These are phyloP conservation scores for Aspergillus wentii DNA, from an alignment of 495 filamentous ascomycete species.

Conservation along the genomic window DNA sequence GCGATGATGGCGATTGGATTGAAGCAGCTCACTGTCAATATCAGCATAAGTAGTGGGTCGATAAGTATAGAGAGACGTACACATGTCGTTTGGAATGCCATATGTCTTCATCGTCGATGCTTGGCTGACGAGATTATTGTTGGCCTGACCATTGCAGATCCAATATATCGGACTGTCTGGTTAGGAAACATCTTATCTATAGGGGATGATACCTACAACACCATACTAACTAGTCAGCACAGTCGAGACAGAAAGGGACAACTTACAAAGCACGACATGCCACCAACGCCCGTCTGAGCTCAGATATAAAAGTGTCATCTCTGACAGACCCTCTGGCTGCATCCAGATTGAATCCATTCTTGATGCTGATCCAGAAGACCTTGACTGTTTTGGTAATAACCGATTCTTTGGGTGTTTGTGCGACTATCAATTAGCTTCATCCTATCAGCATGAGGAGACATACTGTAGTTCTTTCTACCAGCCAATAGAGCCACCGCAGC, in stretches of 20 bases:
- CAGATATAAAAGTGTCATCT: conserved; percentile 60
- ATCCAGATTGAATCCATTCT: conserved; percentile 12
- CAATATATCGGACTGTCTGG: conserved; percentile 50
- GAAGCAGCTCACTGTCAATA: background rate
- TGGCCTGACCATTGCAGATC: conserved; percentile 40
- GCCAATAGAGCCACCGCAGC: conserved; percentile 1
- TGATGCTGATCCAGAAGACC: conserved; percentile 10
- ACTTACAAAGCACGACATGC: conserved; percentile 53
- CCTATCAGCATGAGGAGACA: background rate
- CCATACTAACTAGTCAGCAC: background rate
- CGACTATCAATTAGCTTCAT: conserved; percentile 25
- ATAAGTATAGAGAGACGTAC: too few relatives aligned
- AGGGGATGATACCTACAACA: background rate
- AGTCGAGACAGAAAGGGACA: too few relatives aligned
- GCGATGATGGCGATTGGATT: conserved; percentile 37
- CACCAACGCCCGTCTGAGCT: conserved; percentile 53
- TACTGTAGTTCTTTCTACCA: background rate
- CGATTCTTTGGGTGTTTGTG: conserved; percentile 30
- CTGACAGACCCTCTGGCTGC: conserved; percentile 26
- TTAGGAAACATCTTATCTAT: background rate
- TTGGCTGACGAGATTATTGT: conserved; percentile 58
- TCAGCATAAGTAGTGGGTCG: too few relatives aligned
- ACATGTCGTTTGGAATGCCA: conserved; percentile 63
- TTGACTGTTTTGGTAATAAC: conserved; percentile 37
- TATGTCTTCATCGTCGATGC: conserved; percentile 58